Conservation (phyloP, 1,139 yeast genomes). For the Pichia sp. region DNA sequence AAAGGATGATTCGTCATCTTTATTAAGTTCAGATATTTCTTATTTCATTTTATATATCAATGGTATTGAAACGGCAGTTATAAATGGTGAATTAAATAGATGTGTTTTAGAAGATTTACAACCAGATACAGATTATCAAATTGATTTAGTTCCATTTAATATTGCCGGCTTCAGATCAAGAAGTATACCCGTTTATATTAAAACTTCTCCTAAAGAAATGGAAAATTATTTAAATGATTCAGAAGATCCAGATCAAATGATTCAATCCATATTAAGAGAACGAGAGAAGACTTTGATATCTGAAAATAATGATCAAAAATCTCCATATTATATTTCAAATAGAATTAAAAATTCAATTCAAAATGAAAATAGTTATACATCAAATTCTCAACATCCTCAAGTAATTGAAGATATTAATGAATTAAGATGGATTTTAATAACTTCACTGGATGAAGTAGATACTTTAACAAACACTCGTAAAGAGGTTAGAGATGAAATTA, state of each 20-base stretch:
- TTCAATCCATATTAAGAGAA: conserved; percentile 25
- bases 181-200: conserved; percentile 39
- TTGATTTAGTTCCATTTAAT: conserved; percentile 52
- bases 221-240: conserved; percentile 16
- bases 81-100: conserved; percentile 31
- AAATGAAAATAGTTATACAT: background rate
- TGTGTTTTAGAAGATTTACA: conserved; percentile 40
- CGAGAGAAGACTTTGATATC: conserved; percentile 16
- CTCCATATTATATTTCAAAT: no score
- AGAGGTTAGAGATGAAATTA: conserved; percentile 37
- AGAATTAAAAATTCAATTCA: no score
- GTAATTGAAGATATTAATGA: conserved; percentile 40
- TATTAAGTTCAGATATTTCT: conserved; percentile 24
- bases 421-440: conserved; percentile 42
- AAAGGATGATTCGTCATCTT: background rate
- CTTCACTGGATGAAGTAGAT: conserved; percentile 43
- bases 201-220: conserved; percentile 28
- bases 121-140: conserved; percentile 45
- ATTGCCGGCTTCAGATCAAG: conserved; percentile 40
- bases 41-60: conserved; percentile 43
- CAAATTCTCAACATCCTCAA: conserved; percentile 17
- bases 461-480: conserved; percentile 36
- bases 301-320: conserved; percentile 14
- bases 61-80: conserved; percentile 34
- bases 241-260: conserved; percentile 27